Percentiles rank a stretch among this genome's conserved stretches.
Evolutionary conservation across 2,329 filamentous ascomycete species (phyloP).

Genomic region (Botrytis tulipae): DNA sequence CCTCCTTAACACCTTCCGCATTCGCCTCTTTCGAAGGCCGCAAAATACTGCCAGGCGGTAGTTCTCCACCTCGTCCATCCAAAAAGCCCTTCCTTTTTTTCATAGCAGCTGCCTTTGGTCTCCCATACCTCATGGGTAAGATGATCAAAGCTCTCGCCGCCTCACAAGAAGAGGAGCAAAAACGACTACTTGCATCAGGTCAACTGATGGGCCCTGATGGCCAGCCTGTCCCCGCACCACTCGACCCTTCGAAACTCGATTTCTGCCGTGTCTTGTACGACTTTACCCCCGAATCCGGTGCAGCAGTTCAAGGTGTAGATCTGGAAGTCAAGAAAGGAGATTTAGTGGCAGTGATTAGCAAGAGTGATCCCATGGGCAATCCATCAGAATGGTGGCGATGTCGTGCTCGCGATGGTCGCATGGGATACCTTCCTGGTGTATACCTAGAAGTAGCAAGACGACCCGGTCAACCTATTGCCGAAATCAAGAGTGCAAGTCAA

Average conservation of each 20-base stretch:
- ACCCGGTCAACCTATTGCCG: constrained; percentile 44
- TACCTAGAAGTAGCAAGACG: constrained; percentile 76
- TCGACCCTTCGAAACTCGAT: constrained; percentile 89
- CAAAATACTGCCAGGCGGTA: constrained; percentile 60
- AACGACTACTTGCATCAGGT: constrained; percentile 53
- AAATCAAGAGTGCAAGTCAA: constrained; percentile 39
- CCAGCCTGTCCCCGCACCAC: constrained; percentile 46
- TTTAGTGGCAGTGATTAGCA: constrained; percentile 88
- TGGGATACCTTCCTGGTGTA: constrained; percentile 87
- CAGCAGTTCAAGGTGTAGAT: constrained; percentile 69
- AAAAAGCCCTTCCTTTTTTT: constrained; percentile 97
- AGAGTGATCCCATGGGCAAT: constrained; percentile 87
- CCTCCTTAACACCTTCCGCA: constrained; percentile 80
- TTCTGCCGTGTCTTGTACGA: constrained; percentile 96
- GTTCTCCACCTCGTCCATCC: constrained; percentile 66
- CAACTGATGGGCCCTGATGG: constrained; percentile 52
- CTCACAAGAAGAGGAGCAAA: constrained; percentile 80
- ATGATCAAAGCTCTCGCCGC: constrained; percentile 82
- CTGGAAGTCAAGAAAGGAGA: constrained; percentile 92
- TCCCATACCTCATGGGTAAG: constrained; percentile 97
- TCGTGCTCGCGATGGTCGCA: constrained; percentile 80
- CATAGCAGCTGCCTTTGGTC: constrained; percentile 86
- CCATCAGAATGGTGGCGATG: constrained; percentile 98
- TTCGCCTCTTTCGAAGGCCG: constrained; percentile 88
- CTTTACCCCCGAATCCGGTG: constrained; percentile 77